Conservation (phyloP, 1,284 basidiomycete species). For the Rhodotorula sp. region DNA sequence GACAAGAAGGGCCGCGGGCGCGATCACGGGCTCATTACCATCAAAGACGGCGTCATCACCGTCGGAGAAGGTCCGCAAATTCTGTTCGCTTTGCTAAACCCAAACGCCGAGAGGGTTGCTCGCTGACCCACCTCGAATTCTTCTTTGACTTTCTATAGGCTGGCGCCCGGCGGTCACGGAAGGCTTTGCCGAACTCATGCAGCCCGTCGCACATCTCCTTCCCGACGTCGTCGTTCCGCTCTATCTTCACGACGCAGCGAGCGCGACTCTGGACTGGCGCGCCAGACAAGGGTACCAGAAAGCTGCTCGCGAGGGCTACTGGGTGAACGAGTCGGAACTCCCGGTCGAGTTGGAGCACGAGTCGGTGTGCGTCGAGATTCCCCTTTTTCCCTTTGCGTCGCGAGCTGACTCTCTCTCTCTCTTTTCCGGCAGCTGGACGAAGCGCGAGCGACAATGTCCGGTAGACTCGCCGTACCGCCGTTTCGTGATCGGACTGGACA, state of each 20-base stretch:
- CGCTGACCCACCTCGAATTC: no score
- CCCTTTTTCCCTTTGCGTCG: background rate
- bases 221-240: constrained; percentile 31
- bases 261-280: background rate
- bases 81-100: no score
- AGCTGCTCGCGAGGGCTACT: constrained; percentile 17
- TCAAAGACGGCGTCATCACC: constrained; percentile 12
- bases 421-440: background rate
- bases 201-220: constrained; percentile 19
- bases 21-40: constrained; percentile 11
- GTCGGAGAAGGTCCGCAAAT: constrained; percentile 11
- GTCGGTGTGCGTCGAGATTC: background rate
- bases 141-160: background rate
- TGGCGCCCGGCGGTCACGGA: constrained; percentile 7
- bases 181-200: constrained; percentile 11
- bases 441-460: constrained; percentile 20
- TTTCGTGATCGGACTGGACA: constrained; percentile 20
- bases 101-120: no score
- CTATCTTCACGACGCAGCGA: background rate
- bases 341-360: constrained; percentile 7
- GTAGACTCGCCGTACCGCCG: constrained; percentile 14
- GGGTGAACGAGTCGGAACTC: constrained; percentile 23
- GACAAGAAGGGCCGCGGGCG: constrained; percentile 12
- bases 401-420: background rate
- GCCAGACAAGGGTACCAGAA: constrained; percentile 10